phyloP scores from a whole-genome alignment of 2,329 filamentous ascomycete species.

The Ustulina deusta region DNA sequence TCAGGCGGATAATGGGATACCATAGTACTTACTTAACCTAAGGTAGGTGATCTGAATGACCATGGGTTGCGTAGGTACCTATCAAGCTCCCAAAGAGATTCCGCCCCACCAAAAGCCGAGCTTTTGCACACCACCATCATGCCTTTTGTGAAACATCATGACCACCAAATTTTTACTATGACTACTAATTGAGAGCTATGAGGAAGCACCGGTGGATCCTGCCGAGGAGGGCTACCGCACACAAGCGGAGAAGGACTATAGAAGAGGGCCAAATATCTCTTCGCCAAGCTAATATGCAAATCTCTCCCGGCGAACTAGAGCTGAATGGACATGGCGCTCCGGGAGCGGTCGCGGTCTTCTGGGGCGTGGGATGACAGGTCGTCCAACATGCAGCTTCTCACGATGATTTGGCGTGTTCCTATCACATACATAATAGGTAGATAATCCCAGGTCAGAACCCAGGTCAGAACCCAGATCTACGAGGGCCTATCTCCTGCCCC shows the following conservation, averaged over 20 bases:
- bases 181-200: slow-evolving; percentile 18
- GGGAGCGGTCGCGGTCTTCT: not conserved
- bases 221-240: slow-evolving; percentile 2
- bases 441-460: not conserved
- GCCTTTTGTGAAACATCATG: slow-evolving; percentile 27
- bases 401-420: slow-evolving; percentile 30
- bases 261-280: not conserved
- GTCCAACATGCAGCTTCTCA: slow-evolving; percentile 20
- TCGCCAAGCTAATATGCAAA: not conserved
- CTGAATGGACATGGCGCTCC: not conserved
- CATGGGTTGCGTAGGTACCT: too few relatives aligned
- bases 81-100: not conserved
- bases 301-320: too few relatives aligned
- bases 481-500: slow-evolving; percentile 22
- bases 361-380: slow-evolving; percentile 8
- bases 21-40: too few relatives aligned
- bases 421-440: slow-evolving; percentile 1
- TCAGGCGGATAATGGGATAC: too few relatives aligned
- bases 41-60: too few relatives aligned
- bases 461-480: not conserved
- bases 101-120: slow-evolving; percentile 25
- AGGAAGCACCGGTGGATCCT: slow-evolving; percentile 18
- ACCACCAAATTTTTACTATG: slow-evolving; percentile 23
- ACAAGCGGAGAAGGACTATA: slow-evolving; percentile 18
- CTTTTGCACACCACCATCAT: slow-evolving; percentile 19